Percentiles rank a stretch among this genome's conserved stretches.
Evolutionary conservation across 495 filamentous ascomycete genomes (phyloP).

Genomic region (Talaromyces nanjingensis): DNA sequence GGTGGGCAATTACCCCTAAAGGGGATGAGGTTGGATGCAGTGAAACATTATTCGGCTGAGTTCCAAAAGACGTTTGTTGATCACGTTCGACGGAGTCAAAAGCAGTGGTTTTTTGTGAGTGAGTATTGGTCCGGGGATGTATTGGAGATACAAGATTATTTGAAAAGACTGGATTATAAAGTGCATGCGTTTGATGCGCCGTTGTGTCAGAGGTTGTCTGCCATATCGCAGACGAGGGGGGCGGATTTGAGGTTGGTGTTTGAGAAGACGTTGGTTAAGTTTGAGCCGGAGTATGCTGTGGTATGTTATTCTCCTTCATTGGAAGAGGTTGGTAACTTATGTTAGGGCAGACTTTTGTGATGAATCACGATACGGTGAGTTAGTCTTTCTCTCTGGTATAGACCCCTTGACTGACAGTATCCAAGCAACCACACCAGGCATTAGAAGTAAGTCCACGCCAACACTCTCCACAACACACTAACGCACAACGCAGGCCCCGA

Average conservation of each 20-base stretch:
- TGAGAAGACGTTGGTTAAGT: conserved; percentile 50
- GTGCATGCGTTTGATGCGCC: conserved; percentile 63
- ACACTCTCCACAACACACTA: conserved; percentile 9
- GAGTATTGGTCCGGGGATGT: conserved; percentile 66
- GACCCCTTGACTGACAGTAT: conserved; percentile 21
- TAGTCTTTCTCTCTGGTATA: background rate
- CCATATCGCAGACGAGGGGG: conserved; percentile 39
- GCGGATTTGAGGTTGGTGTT: conserved; percentile 58
- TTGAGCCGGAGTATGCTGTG: conserved; percentile 55
- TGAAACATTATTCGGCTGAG: conserved; percentile 60
- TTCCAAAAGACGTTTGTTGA: conserved; percentile 57
- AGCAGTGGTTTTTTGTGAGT: conserved; percentile 60
- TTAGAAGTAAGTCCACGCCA: conserved; percentile 37
- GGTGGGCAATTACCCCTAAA: conserved; percentile 47
- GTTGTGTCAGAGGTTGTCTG: conserved; percentile 57
- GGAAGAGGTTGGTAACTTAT: background rate
- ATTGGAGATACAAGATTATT: conserved; percentile 45
- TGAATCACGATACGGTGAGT: conserved; percentile 40
- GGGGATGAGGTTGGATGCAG: conserved; percentile 69
- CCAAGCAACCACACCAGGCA: conserved; percentile 53
- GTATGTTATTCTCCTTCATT: conserved; percentile 26
- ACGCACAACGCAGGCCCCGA: conserved; percentile 27
- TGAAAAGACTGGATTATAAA: conserved; percentile 51
- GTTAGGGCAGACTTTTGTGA: conserved; percentile 30
- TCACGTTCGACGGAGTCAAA: conserved; percentile 38